Evolutionary conservation across 352 stramenopile genomes (phyloP).

Genomic region (Phytophthora sp.): DNA sequence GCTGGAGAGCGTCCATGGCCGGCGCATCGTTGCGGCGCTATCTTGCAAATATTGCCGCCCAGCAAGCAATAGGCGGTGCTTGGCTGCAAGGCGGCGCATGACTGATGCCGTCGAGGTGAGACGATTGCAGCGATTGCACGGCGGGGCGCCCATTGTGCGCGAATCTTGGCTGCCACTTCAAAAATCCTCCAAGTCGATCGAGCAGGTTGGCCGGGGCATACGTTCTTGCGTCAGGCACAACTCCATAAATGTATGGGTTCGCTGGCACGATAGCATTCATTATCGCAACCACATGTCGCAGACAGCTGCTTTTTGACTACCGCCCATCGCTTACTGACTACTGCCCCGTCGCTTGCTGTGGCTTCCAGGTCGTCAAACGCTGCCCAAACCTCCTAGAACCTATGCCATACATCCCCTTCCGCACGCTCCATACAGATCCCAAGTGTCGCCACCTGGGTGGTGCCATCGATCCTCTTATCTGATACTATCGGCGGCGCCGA

Average conservation of each 20-base stretch:
- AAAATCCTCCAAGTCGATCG: constrained; percentile 30
- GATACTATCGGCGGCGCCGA: neutral
- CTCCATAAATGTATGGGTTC: constrained; percentile 3
- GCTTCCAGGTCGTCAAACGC: neutral
- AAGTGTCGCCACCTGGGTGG: constrained; percentile 1
- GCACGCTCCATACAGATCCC: neutral
- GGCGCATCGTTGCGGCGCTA: neutral
- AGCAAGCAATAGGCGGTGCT: neutral
- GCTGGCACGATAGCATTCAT: neutral
- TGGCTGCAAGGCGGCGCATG: neutral
- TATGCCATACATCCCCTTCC: constrained; percentile 3
- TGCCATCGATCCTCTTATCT: constrained; percentile 9
- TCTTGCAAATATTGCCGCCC: constrained; percentile 1
- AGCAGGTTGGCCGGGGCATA: constrained; percentile 2
- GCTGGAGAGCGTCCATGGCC: neutral
- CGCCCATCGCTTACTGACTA: too few species aligned
- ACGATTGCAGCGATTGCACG: constrained; percentile 20
- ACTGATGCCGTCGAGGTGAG: neutral
- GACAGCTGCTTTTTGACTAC: neutral
- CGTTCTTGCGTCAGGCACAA: neutral
- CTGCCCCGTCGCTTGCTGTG: constrained; percentile 1
- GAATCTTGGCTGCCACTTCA: constrained; percentile 26
- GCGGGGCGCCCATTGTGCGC: constrained; percentile 2
- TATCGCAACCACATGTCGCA: constrained; percentile 21
- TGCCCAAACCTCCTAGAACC: neutral